Percentiles rank a stretch among this genome's conserved stretches.
Evolutionary conservation across 306 rosid genomes (phyloP).

Genomic region (Vigna angularis): DNA sequence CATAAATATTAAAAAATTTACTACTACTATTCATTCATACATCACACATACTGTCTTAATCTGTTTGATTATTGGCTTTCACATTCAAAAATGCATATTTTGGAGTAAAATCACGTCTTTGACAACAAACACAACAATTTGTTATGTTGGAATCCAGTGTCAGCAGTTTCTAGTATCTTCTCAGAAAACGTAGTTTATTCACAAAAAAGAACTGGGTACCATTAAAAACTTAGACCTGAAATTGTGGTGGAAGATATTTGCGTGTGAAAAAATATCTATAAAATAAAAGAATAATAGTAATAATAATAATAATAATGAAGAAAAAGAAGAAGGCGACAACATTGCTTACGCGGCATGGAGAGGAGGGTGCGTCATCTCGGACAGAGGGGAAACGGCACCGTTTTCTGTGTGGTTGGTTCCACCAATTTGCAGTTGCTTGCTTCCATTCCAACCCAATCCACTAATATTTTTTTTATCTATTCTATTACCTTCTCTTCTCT

Average conservation of each 20-base stretch:
- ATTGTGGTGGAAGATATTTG: background rate
- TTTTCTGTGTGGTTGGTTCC: conserved; percentile 19
- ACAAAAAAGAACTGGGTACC: no score
- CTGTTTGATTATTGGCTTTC: no score
- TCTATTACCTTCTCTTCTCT: background rate
- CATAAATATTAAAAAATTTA: no score
- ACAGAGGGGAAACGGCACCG: conserved; percentile 51
- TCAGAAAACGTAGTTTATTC: no score
- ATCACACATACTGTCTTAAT: no score
- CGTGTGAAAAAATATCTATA: background rate
- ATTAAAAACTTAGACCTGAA: background rate
- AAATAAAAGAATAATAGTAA: background rate
- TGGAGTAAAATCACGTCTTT: no score
- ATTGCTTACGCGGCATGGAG: conserved; percentile 48
- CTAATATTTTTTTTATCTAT: conserved; percentile 34
- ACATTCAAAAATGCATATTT: no score
- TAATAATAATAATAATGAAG: background rate
- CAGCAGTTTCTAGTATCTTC: background rate
- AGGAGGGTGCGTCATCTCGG: conserved; percentile 47
- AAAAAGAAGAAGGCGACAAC: conserved; percentile 43
- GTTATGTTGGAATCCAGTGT: no score
- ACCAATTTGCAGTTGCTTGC: conserved; percentile 47
- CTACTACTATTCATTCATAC: no score
- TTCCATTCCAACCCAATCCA: conserved; percentile 51
- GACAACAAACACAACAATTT: no score